Percentiles rank a stretch among this genome's conserved stretches.
These are phyloP conservation scores for Nothophoma quercina DNA, from an alignment of 2,329 filamentous ascomycete genomes.

Conservation along the genomic window DNA sequence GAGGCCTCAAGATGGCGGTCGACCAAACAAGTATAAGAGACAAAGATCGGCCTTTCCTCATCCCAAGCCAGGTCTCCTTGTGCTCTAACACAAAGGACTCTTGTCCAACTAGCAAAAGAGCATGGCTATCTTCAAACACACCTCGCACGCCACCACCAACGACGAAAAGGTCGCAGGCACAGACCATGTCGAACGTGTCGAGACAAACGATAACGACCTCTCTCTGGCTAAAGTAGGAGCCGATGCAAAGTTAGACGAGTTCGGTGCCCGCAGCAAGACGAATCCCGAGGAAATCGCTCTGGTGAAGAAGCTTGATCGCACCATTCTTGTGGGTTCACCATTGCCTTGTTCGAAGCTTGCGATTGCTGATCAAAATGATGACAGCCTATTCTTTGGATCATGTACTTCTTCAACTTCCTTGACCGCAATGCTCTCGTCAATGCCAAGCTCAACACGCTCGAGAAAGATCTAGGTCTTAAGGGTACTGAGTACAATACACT, in stretches of 20 bases:
- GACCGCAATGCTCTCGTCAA: conserved; percentile 73
- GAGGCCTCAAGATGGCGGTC: background rate
- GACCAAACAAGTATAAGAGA: conserved; percentile 3
- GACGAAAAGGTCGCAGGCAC: conserved; percentile 3
- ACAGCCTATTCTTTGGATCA: conserved; percentile 51
- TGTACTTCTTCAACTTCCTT: conserved; percentile 53
- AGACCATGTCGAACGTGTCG: conserved; percentile 12
- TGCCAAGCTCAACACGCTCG: conserved; percentile 68
- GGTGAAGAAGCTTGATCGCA: conserved; percentile 43
- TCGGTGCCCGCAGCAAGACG: conserved; percentile 42
- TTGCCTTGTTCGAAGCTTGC: no score
- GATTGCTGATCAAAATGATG: background rate
- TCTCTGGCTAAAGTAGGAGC: conserved; percentile 19
- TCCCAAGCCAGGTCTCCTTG: background rate
- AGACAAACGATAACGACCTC: conserved; percentile 12
- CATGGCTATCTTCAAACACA: background rate
- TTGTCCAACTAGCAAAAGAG: background rate
- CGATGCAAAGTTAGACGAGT: conserved; percentile 34
- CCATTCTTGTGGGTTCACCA: conserved; percentile 40
- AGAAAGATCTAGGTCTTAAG: conserved; percentile 57
- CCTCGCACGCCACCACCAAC: background rate
- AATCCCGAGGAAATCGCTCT: conserved; percentile 43
- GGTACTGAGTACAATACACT: conserved; percentile 26
- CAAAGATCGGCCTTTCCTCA: background rate
- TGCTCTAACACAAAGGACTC: background rate